A percentile compares a stretch with the other conserved stretches of the same genome.
Evolutionary conservation across 202 grass and related monocot genomes (phyloP).

Genomic region (Thinopyrum obtusiflorum): DNA sequence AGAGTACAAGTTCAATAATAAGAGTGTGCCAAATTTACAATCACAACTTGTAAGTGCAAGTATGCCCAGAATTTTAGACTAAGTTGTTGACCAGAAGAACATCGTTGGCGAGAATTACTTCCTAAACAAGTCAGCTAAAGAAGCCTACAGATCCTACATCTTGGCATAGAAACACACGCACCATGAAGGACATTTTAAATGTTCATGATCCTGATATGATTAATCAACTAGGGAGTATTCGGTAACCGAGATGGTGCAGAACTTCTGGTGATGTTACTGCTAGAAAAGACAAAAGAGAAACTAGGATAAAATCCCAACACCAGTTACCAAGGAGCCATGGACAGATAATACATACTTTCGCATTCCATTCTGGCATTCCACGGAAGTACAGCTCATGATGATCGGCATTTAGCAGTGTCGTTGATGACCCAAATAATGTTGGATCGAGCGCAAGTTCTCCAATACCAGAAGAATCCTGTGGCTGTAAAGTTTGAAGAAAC

Average conservation of each 20-base stretch:
- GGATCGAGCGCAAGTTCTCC: conserved; percentile 91
- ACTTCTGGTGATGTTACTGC: too few species aligned
- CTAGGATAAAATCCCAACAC: too few species aligned
- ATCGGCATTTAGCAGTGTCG: conserved; percentile 79
- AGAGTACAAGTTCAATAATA: conserved; percentile 74
- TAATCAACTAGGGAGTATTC: too few species aligned
- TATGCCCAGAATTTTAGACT: background rate
- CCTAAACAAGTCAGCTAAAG: conserved; percentile 82
- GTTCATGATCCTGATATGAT: conserved; percentile 83
- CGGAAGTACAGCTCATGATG: conserved; percentile 88
- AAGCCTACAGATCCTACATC: conserved; percentile 90
- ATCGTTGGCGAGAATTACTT: conserved; percentile 82
- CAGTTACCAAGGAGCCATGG: background rate
- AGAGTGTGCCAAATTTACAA: conserved; percentile 80
- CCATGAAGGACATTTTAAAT: conserved; percentile 95
- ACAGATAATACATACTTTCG: conserved; percentile 44
- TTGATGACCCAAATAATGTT: conserved; percentile 82
- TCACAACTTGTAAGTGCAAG: conserved; percentile 65
- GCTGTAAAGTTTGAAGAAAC: conserved; percentile 41
- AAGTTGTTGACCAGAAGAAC: conserved; percentile 62
- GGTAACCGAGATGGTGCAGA: too few species aligned
- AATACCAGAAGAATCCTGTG: conserved; percentile 54
- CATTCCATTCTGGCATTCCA: conserved; percentile 78
- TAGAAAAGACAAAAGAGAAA: too few species aligned
- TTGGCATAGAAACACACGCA: conserved; percentile 86